These are phyloP conservation scores for Ganoderma leucocontextum DNA, from an alignment of 1,284 basidiomycete genomes.

Conservation along the genomic window DNA sequence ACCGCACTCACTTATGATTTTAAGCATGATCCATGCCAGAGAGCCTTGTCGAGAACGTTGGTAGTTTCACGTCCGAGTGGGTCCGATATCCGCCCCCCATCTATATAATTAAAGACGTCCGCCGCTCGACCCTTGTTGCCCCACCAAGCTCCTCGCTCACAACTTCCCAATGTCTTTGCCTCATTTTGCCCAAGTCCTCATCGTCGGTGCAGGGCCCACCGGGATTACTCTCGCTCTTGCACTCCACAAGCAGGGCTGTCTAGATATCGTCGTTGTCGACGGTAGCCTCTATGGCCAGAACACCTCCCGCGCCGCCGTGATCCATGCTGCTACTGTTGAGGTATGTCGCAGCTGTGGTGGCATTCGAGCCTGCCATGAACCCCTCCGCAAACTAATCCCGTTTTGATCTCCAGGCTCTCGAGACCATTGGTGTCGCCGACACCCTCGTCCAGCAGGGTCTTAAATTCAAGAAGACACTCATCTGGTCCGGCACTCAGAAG, in stretches of 20 bases:
- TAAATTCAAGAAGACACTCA: slow-evolving; percentile 36
- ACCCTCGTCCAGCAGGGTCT: slow-evolving; percentile 50
- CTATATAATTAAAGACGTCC: neutral
- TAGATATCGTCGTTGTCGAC: slow-evolving; percentile 58
- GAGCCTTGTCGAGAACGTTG: neutral
- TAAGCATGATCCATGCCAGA: neutral
- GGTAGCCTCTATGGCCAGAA: slow-evolving; percentile 39
- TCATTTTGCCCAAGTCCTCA: slow-evolving; percentile 45
- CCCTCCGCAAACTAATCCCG: neutral
- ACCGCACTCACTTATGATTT: neutral
- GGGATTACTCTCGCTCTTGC: slow-evolving; percentile 54
- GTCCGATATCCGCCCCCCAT: neutral
- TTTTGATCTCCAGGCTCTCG: slow-evolving; percentile 48
- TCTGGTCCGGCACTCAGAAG: slow-evolving; percentile 44
- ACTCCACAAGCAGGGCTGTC: slow-evolving; percentile 51
- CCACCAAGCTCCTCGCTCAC: neutral
- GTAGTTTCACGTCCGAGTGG: neutral
- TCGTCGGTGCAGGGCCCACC: slow-evolving; percentile 58
- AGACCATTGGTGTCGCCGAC: slow-evolving; percentile 54
- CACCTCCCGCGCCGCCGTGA: slow-evolving; percentile 40
- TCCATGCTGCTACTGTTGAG: slow-evolving; percentile 45
- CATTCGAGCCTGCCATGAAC: neutral
- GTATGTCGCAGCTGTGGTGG: slow-evolving; percentile 21
- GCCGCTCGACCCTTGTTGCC: neutral
- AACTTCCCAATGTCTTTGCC: slow-evolving; percentile 41